These are phyloP conservation scores for Phylloboletellus chloephorus DNA, from an alignment of 1,284 basidiomycete species.

Conservation along the genomic window DNA sequence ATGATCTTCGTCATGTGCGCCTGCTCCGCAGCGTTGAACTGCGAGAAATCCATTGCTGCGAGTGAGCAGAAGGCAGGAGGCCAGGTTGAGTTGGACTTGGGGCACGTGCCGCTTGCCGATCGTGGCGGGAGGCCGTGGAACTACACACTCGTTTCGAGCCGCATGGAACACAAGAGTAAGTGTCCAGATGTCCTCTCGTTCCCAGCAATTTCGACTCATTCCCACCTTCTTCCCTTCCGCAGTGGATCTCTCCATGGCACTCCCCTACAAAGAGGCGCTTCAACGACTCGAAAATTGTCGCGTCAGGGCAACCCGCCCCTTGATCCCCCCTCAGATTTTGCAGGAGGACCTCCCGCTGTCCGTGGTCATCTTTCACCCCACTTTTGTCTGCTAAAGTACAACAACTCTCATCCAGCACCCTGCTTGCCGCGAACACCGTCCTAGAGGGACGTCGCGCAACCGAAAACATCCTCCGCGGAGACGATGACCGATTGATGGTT, in stretches of 20 bases:
- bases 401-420: conserved; percentile 41
- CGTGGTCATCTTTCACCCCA: conserved; percentile 20
- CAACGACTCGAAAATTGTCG: conserved; percentile 80
- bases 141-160: too few species aligned
- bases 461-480: conserved; percentile 76
- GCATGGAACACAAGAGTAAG: too few species aligned
- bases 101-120: conserved; percentile 20
- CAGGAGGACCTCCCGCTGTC: conserved; percentile 83
- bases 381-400: conserved; percentile 5
- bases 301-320: conserved; percentile 78
- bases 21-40: conserved; percentile 81
- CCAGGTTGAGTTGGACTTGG: not conserved
- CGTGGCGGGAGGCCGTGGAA: too few species aligned
- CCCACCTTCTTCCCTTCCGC: not conserved
- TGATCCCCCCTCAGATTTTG: conserved; percentile 90
- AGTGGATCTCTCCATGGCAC: conserved; percentile 47
- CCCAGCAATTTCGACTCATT: conserved; percentile 20
- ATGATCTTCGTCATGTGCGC: conserved; percentile 87
- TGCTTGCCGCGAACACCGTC: conserved; percentile 75
- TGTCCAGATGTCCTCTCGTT: conserved; percentile 16
- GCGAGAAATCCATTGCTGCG: conserved; percentile 77
- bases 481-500: conserved; percentile 86
- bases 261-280: conserved; percentile 74
- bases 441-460: conserved; percentile 77
- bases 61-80: conserved; percentile 8